Percentiles rank a stretch among this genome's conserved stretches.
Evolutionary conservation across 371 early-diverging fungal genomes (phyloP).

Genomic region (Syncephalis plumigaleata): DNA sequence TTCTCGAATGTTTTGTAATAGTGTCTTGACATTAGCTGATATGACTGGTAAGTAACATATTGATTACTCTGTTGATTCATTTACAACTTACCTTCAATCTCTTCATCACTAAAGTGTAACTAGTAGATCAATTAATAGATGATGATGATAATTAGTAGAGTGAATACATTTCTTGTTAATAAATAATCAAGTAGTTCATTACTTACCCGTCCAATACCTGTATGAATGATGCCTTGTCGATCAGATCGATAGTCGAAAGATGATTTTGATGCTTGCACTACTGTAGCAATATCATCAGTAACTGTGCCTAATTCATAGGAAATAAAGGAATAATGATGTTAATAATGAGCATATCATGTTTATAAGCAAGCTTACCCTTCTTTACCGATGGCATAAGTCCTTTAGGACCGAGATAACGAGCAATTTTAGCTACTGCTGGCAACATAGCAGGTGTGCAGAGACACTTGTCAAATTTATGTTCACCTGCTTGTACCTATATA

Average conservation of each 20-base stretch:
- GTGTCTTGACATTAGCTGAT: background rate
- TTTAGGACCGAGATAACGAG: conserved; percentile 83
- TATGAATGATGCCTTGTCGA: conserved; percentile 47
- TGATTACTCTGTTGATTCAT: background rate
- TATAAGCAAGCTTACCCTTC: conserved; percentile 62
- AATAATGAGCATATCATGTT: background rate
- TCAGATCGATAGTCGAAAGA: conserved; percentile 64
- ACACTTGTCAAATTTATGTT: conserved; percentile 66
- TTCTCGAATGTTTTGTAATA: background rate
- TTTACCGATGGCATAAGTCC: conserved; percentile 91
- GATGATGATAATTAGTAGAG: background rate
- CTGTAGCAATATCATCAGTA: conserved; percentile 41
- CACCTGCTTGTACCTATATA: conserved; percentile 28
- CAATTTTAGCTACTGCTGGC: conserved; percentile 75
- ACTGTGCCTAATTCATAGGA: conserved; percentile 37
- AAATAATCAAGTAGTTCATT: background rate
- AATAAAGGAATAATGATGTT: background rate
- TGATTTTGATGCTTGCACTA: conserved; percentile 38
- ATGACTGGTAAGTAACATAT: too few relatives aligned
- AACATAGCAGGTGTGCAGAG: conserved; percentile 79
- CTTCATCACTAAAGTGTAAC: conserved; percentile 26
- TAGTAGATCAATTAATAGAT: background rate
- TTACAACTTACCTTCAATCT: conserved; percentile 27
- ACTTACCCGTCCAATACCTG: conserved; percentile 18
- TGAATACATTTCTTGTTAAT: too few relatives aligned